These are phyloP conservation scores for Aspergillus versicolor DNA, from an alignment of 2,329 filamentous ascomycete genomes.

Conservation along the genomic window DNA sequence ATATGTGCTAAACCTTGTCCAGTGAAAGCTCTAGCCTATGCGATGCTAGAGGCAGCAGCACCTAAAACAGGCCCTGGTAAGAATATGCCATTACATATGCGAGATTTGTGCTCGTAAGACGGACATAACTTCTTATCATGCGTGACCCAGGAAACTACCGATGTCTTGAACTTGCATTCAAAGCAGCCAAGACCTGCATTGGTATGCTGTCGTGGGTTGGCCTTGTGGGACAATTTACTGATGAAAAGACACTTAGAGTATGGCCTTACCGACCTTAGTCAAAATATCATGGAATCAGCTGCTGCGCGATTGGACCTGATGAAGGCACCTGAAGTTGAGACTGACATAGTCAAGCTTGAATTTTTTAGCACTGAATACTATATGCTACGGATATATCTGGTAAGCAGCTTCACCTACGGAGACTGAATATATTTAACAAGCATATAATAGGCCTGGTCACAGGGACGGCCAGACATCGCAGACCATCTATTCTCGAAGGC, in stretches of 20 bases:
- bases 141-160: constrained; percentile 48
- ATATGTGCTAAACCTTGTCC: constrained; percentile 8
- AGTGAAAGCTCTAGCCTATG: constrained; percentile 62
- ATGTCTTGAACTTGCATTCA: constrained; percentile 67
- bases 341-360: constrained; percentile 13
- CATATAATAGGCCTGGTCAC: constrained; percentile 65
- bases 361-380: constrained; percentile 58
- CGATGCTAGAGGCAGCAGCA: constrained; percentile 61
- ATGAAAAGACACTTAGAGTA: constrained; percentile 41
- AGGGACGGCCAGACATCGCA: constrained; percentile 70
- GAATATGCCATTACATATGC: not conserved
- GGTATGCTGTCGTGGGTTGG: constrained; percentile 37
- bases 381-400: constrained; percentile 65
- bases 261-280: constrained; percentile 57
- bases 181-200: constrained; percentile 63
- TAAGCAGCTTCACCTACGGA: constrained; percentile 38
- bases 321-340: constrained; percentile 11
- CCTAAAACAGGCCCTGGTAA: constrained; percentile 16
- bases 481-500: constrained; percentile 73
- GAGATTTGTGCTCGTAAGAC: not conserved
- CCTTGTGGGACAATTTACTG: not conserved
- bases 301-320: constrained; percentile 54
- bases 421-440: not conserved
- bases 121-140: not conserved
- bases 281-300: constrained; percentile 63